Evolutionary conservation across 148 eudicot species (phyloP).

Genomic region (Pouteria glomerata): DNA sequence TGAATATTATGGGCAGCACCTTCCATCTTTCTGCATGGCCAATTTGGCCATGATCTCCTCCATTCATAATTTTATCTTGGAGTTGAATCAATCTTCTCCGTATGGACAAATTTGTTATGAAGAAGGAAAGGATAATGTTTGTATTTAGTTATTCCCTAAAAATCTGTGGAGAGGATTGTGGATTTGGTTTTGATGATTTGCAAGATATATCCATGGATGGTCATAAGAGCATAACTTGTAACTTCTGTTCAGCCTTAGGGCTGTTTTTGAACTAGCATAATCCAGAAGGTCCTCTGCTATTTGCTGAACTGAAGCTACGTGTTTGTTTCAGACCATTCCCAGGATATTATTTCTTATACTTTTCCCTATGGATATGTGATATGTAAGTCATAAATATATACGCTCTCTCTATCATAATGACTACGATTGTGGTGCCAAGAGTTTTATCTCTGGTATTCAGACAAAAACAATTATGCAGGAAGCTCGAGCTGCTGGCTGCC

Average conservation of each 20-base stretch:
- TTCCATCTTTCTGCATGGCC: not conserved
- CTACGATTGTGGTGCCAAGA: not conserved
- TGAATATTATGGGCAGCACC: not conserved
- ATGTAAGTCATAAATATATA: not conserved
- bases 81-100: not conserved
- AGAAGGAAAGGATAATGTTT: not conserved
- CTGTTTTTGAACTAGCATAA: not conserved
- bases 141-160: not conserved
- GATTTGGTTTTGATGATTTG: not conserved
- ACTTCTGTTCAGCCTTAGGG: not conserved
- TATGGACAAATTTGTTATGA: not conserved
- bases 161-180: not conserved
- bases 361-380: not conserved
- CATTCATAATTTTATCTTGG: too few species aligned
- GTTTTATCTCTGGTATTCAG: not conserved
- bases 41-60: not conserved
- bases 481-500: conserved; percentile 94
- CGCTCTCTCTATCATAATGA: not conserved
- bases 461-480: conserved; percentile 44
- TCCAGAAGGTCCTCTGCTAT: not conserved
- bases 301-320: too few species aligned
- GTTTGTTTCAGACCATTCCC: not conserved
- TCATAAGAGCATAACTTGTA: not conserved
- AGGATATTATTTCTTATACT: not conserved
- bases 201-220: not conserved